Evolutionary conservation across 2,329 filamentous ascomycete genomes (phyloP).

Genomic region (Gliomastix tumulicola): DNA sequence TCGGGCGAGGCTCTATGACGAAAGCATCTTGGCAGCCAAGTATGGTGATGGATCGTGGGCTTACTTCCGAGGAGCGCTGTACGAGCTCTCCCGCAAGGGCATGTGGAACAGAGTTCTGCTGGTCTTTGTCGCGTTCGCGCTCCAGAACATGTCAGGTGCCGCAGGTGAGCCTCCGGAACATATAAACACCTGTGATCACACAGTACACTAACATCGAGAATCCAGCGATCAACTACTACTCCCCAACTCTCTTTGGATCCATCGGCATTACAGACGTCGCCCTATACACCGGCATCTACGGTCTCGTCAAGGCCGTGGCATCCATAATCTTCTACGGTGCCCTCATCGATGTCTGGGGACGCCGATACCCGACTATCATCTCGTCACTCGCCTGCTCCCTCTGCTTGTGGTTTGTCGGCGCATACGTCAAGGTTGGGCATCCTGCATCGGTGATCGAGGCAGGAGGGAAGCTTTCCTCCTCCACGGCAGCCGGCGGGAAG

Average conservation of each 20-base stretch:
- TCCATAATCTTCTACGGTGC: conserved; percentile 32
- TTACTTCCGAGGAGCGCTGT: conserved; percentile 23
- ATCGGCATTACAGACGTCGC: conserved; percentile 36
- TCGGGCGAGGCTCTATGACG: conserved; percentile 22
- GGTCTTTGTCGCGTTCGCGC: conserved; percentile 26
- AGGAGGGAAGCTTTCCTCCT: conserved; percentile 31
- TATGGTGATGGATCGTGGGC: conserved; percentile 24
- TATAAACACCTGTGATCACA: background rate
- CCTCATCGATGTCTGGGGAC: conserved; percentile 31
- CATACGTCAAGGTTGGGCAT: conserved; percentile 44
- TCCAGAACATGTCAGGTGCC: conserved; percentile 32
- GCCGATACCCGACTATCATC: conserved; percentile 33
- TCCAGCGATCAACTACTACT: conserved; percentile 37
- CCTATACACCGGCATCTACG: conserved; percentile 45
- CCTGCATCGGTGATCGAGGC: conserved; percentile 34
- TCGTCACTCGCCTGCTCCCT: conserved; percentile 38
- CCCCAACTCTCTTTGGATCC: conserved; percentile 29
- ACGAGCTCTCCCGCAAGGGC: conserved; percentile 26
- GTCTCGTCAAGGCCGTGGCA: conserved; percentile 33
- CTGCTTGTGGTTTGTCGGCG: conserved; percentile 44
- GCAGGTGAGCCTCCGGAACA: conserved; percentile 14
- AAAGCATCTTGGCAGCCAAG: conserved; percentile 18
- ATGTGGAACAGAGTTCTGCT: conserved; percentile 31
- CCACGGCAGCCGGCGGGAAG: conserved; percentile 37
- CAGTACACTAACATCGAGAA: conserved; percentile 4